Evolutionary conservation across 2,329 filamentous ascomycete species (phyloP).

Genomic region (Pseudocercospora eumusae): DNA sequence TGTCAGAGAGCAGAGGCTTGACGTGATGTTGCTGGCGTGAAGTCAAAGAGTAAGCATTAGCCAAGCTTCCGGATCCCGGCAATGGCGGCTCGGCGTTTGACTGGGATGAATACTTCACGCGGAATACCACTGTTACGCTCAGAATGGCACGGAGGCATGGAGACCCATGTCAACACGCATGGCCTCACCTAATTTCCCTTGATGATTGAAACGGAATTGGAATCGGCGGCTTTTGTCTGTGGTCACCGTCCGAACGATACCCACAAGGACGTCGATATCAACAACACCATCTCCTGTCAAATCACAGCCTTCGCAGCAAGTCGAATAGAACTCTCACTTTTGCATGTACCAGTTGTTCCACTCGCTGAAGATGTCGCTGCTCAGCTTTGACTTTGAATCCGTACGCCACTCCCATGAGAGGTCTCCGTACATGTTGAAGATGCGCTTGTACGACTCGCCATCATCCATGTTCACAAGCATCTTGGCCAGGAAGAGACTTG

Average conservation of each 20-base stretch:
- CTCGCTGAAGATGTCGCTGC: constrained; percentile 49
- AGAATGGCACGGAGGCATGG: too few species aligned
- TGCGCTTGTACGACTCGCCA: constrained; percentile 39
- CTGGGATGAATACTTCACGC: not conserved
- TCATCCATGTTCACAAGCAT: constrained; percentile 57
- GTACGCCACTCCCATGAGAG: constrained; percentile 48
- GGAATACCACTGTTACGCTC: not conserved
- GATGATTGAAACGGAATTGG: too few species aligned
- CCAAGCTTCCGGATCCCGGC: constrained; percentile 6
- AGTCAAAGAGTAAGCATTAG: not conserved
- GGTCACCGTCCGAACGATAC: too few species aligned
- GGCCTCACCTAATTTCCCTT: too few species aligned
- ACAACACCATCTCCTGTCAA: too few species aligned
- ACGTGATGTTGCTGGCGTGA: constrained; percentile 3
- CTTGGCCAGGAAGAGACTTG: constrained; percentile 67
- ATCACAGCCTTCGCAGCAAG: not conserved
- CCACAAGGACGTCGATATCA: too few species aligned
- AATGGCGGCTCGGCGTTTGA: constrained; percentile 6
- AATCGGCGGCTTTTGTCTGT: too few species aligned
- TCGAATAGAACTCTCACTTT: constrained; percentile 16
- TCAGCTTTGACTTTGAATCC: constrained; percentile 46
- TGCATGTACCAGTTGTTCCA: constrained; percentile 50
- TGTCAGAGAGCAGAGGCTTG: not conserved
- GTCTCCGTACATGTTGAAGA: constrained; percentile 46
- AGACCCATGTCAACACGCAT: too few species aligned